Base-by-base conservation (phyloP, 73 alveolate species). In the Tetrahymena malaccensis region DNA sequence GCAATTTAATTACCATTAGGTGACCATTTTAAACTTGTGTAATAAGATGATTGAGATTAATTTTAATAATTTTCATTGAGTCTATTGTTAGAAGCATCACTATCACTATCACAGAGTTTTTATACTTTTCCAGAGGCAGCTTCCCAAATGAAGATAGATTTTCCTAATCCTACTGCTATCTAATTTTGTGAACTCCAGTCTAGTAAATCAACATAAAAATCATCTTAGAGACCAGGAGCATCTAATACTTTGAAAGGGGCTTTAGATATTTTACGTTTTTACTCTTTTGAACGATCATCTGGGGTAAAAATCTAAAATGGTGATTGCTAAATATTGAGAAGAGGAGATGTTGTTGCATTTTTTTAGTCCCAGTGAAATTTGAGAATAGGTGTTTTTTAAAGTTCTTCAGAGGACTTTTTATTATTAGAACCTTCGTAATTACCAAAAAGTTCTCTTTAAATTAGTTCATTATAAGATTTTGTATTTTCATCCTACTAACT, bases 211-310 rank as follows among this genome's bases (percentile, higher is more conserved):
- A 85, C 93, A 95, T 95, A 95, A 34, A 95, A 95, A 40, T 95
- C 94, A 96, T 98, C 99, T 96, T 98, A 98, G 44, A 99, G 97
- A 40, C 98, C 98, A 21, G 99, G 99, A 4, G 99, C 99, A 94
- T 99, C 99, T 27, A 99, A 97, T 27, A 98, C 99, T 97, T 99
- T 98, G 35, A 93, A 97, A 6, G 99, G 99, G 93, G 96, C 94
- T 70, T 97, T 98, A 22, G 98, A 98, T 34, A 98, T 98, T 96
- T 97, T 98, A 50, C 99, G 96, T 93, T 97, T 93, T 85, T 57
- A 84, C 38, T 85, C 96, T n/a, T 70, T 70, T 3, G 89, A 70
- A 31, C 89, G 89, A 25, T 70, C 89, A 70, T 70, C 89, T n/a
- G 43, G 89, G 2, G 89, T 70, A 27, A 40, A 70, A 70, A 70